A percentile compares a stretch with the other conserved stretches of the same genome.
These are phyloP conservation scores for Astraeus odoratus DNA, from an alignment of 768 basidiomycete species.

Conservation along the genomic window DNA sequence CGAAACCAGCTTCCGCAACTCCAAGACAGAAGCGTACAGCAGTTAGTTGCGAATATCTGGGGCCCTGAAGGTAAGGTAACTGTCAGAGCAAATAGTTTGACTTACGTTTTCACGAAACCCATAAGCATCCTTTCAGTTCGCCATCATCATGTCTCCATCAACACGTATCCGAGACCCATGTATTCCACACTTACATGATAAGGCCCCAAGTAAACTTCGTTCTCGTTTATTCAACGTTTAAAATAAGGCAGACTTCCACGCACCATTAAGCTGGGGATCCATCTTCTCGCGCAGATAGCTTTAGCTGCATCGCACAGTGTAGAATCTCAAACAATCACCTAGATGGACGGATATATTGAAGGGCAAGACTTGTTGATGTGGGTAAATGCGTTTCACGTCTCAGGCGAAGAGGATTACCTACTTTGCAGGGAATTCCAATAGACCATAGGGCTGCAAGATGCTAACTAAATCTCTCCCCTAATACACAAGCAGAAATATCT, in stretches of 20 bases:
- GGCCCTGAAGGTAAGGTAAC: neutral
- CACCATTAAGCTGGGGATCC: conserved; percentile 59
- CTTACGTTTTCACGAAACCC: conserved; percentile 59
- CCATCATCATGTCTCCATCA: conserved; percentile 43
- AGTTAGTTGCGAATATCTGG: conserved; percentile 52
- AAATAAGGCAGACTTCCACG: conserved; percentile 2
- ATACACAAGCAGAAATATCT: conserved; percentile 12
- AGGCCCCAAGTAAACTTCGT: conserved; percentile 52
- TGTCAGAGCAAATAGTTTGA: neutral
- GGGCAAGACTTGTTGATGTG: conserved; percentile 24
- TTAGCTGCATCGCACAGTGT: neutral
- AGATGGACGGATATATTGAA: conserved; percentile 58
- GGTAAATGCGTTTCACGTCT: neutral
- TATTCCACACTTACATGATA: conserved; percentile 37
- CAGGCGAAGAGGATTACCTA: conserved; percentile 20
- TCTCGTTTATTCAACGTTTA: neutral
- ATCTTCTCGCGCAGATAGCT: conserved; percentile 25
- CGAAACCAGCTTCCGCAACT: conserved; percentile 57
- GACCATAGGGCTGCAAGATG: conserved; percentile 19
- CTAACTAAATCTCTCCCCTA: neutral
- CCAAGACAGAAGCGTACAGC: conserved; percentile 50
- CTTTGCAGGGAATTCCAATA: conserved; percentile 68
- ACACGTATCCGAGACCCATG: neutral
- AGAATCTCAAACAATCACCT: conserved; percentile 25
- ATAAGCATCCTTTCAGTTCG: conserved; percentile 42